Evolutionary conservation across 257 asterid species (phyloP).

Genomic region (Ilex aquifolium): DNA sequence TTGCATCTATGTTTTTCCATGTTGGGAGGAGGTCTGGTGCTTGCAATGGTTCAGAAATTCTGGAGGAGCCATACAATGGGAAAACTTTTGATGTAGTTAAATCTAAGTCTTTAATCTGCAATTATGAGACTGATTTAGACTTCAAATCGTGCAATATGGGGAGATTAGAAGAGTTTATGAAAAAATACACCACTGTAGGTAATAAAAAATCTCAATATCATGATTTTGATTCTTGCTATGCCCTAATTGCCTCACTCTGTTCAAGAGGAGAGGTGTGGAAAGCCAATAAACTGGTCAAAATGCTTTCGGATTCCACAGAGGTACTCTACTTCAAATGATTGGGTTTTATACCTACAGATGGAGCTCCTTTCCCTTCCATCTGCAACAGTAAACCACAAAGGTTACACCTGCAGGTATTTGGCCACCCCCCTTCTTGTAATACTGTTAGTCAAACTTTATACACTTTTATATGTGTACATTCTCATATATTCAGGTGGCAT

Average conservation of each 20-base stretch:
- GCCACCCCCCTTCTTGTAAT: too few relatives aligned
- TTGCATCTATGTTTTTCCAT: constrained; percentile 42
- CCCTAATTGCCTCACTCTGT: constrained; percentile 52
- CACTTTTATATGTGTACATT: too few relatives aligned
- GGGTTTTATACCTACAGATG: too few relatives aligned
- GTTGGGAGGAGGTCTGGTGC: constrained; percentile 18
- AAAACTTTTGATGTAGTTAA: constrained; percentile 10
- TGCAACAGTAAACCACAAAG: too few relatives aligned
- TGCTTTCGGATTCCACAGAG: constrained; percentile 23
- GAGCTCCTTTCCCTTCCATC: too few relatives aligned
- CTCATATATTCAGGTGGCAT: too few relatives aligned
- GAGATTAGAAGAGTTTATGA: constrained; percentile 16
- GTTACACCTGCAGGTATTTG: too few relatives aligned
- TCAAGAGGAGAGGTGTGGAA: constrained; percentile 52
- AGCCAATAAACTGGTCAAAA: constrained; percentile 57
- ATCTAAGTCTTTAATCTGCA: constrained; percentile 10
- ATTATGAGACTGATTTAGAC: constrained; percentile 12
- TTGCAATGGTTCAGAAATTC: constrained; percentile 10
- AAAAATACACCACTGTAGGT: constrained; percentile 13
- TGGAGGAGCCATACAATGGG: constrained; percentile 13
- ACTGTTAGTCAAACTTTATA: too few relatives aligned
- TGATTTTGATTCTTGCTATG: constrained; percentile 56
- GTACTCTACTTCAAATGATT: neutral
- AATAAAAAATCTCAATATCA: constrained; percentile 27
- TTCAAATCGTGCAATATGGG: constrained; percentile 17